Base-by-base conservation (phyloP, 1,284 basidiomycete species). In the Cerrena zonata region DNA sequence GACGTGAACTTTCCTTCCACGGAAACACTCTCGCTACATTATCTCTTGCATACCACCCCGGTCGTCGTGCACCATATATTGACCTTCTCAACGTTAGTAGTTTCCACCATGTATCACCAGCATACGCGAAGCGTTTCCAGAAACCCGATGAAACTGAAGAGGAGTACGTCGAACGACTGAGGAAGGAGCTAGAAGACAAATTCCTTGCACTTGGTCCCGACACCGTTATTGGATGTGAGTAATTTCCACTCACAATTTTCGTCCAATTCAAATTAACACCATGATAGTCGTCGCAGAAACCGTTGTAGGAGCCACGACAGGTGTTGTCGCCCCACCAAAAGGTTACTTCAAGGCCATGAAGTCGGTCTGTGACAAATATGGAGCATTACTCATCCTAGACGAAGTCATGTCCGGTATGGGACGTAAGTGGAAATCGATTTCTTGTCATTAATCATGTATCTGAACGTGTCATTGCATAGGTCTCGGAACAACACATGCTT, bases 401-500 rank as follows among this genome's bases (percentile, higher is more conserved):
- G 91, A 94, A 68, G 80, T 86, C 54, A 87, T 87, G 91, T 84
- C 84, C 60, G 90, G 90, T 26, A 90, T 91, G 84, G 90, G 89
- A 40, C 80, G 89, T 81, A 66, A 69, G 83, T 70, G 36, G 40
- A 40, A 25, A 48, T 19, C 5, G 18, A 23, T 24, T 26, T 10
- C 38, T 38, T 11, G 21, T 21, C 41, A 2, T 19, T 5, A 34
- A 4, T 18, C 19, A 39, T 10, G n/a, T 21, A 41, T n/a, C n/a
- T n/a, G n/a, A 39, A 22, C 21, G 5, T 48, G 4, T 26, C 11
- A 3, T n/a, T n/a, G 18, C 19, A 21, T 43, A 90, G 86, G 88
- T 36, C 84, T 91, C 84, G 87, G 89, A 1, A 89, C 88, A 1
- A 61, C 90, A 43, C 91, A 94, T 61, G 89, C 82, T 38, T 94